phyloP scores from a whole-genome alignment of 768 basidiomycete species.

The Gloeostereum incarnatum region DNA sequence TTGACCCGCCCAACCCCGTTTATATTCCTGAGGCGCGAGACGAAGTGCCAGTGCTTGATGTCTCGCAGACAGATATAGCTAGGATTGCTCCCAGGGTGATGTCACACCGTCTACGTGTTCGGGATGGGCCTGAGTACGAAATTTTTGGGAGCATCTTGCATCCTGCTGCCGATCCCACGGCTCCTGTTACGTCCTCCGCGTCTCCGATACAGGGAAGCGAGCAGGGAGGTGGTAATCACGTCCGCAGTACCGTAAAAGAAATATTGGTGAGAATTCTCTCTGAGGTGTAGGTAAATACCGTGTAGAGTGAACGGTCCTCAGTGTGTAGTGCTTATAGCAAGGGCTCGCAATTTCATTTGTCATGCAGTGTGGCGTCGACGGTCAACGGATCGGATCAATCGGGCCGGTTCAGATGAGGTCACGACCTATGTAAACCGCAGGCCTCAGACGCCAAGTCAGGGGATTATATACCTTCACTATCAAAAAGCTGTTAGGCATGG shows the following conservation, averaged over 20 bases:
- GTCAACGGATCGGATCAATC: not conserved
- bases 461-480: slow-evolving; percentile 4
- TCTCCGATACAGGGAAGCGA: slow-evolving; percentile 6
- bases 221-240: slow-evolving; percentile 10
- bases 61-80: slow-evolving; percentile 69
- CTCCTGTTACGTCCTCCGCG: slow-evolving; percentile 6
- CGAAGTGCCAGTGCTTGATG: slow-evolving; percentile 34
- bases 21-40: slow-evolving; percentile 6
- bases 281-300: not conserved
- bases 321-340: not conserved
- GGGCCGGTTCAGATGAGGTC: not conserved
- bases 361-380: not conserved
- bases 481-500: not conserved
- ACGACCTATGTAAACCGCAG: not conserved
- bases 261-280: slow-evolving; percentile 44
- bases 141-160: slow-evolving; percentile 54
- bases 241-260: slow-evolving; percentile 47
- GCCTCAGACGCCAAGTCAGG: slow-evolving; percentile 7
- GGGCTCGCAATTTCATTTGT: not conserved
- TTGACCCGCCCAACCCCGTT: slow-evolving; percentile 1
- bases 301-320: not conserved
- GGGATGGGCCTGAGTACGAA: slow-evolving; percentile 64
- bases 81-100: slow-evolving; percentile 65
- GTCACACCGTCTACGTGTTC: slow-evolving; percentile 64
- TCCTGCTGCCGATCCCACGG: slow-evolving; percentile 30